Percentiles rank a stretch among this genome's conserved stretches.
phyloP scores from a whole-genome alignment of 352 stramenopile genomes.

The Elongisporangium undulatum region DNA sequence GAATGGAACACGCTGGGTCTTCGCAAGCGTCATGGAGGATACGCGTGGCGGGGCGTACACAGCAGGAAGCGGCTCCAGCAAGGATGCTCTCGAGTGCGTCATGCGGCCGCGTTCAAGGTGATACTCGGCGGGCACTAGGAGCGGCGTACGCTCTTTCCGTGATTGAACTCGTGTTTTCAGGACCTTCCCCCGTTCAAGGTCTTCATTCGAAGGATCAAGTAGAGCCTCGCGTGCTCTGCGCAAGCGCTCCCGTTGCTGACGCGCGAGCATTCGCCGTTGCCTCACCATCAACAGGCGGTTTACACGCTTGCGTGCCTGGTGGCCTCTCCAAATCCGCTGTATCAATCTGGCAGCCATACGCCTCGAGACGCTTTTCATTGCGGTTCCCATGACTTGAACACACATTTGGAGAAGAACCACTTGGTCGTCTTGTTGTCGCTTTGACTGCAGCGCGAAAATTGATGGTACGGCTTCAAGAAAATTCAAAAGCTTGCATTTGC shows the following conservation, averaged over 20 bases:
- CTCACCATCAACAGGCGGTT: conserved; percentile 19
- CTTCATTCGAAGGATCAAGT: conserved; percentile 16
- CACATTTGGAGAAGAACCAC: neutral
- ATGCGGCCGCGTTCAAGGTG: conserved; percentile 5
- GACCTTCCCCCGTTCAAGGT: conserved; percentile 7
- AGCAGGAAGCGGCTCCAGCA: conserved; percentile 34
- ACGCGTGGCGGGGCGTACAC: conserved; percentile 21
- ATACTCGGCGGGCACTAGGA: conserved; percentile 9
- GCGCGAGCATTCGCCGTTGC: conserved; percentile 14
- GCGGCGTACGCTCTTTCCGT: conserved; percentile 23
- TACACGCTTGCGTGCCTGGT: conserved; percentile 24
- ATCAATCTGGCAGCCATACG: conserved; percentile 30
- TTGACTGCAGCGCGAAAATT: neutral
- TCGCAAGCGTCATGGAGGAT: conserved; percentile 23
- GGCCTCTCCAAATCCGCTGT: conserved; percentile 55
- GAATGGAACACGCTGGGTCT: conserved; percentile 37
- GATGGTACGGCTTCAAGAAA: neutral
- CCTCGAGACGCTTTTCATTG: conserved; percentile 11
- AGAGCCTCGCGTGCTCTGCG: conserved; percentile 24
- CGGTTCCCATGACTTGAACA: conserved; percentile 1
- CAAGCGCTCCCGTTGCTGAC: conserved; percentile 27
- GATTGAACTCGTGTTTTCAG: conserved; percentile 22
- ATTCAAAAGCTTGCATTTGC: neutral
- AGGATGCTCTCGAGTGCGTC: conserved; percentile 9
- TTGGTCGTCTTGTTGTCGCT: neutral